Percentiles rank a stretch among this genome's conserved stretches.
Conservation (phyloP, 495 filamentous ascomycete genomes). For the Chaetomium cochliodes region DNA sequence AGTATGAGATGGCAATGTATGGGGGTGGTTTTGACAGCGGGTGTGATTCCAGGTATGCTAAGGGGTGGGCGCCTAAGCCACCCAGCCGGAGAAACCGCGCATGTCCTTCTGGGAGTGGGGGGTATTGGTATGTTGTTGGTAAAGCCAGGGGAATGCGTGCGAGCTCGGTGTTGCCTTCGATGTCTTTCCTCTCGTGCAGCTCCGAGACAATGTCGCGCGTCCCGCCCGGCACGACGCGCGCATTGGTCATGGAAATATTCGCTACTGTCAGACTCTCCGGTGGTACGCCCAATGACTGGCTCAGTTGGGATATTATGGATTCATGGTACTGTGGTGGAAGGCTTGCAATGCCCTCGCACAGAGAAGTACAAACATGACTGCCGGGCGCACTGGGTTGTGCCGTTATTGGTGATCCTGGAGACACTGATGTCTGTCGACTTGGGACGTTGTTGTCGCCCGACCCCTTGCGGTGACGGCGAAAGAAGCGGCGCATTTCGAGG, state of each 20-base stretch:
- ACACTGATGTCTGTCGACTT: not conserved
- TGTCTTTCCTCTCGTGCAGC: not conserved
- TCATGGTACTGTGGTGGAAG: not conserved
- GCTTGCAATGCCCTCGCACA: not conserved
- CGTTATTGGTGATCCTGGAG: not conserved
- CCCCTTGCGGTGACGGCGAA: not conserved
- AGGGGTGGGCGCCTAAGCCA: not conserved
- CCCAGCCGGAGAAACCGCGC: not conserved
- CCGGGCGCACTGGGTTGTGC: too few species aligned
- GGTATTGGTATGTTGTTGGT: not conserved
- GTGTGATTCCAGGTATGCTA: not conserved
- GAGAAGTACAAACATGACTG: not conserved
- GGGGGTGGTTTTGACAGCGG: not conserved
- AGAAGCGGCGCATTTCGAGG: not conserved
- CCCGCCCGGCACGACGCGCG: not conserved
- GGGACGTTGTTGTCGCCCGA: not conserved
- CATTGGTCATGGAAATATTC: not conserved
- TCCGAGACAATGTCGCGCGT: not conserved
- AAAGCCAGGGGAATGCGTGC: not conserved
- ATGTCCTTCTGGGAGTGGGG: not conserved
- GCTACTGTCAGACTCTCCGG: not conserved
- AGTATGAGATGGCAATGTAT: not conserved
- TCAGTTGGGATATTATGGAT: not conserved
- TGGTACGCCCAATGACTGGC: not conserved
- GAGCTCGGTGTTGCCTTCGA: not conserved